Conservation (phyloP, 495 filamentous ascomycete species). For the Daldinia caldariorum region DNA sequence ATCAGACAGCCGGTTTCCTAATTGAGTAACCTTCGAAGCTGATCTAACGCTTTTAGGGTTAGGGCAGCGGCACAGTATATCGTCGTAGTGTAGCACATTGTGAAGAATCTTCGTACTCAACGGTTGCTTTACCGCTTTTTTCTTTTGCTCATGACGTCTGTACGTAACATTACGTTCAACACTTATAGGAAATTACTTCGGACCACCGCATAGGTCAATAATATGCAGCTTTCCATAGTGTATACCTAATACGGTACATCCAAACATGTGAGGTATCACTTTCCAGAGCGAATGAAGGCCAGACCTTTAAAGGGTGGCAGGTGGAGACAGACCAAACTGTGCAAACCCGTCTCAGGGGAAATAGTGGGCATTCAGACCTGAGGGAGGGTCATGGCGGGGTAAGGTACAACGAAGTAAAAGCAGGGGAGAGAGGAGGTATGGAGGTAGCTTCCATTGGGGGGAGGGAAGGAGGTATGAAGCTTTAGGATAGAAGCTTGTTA, state of each 20-base stretch:
- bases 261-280: not conserved
- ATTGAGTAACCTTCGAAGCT: constrained; percentile 11
- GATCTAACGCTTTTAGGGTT: constrained; percentile 11
- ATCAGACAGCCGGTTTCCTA: not conserved
- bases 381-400: constrained; percentile 35
- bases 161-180: not conserved
- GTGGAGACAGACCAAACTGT: constrained; percentile 28
- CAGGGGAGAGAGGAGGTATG: not conserved
- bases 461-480: constrained; percentile 15
- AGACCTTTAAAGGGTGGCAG: constrained; percentile 17
- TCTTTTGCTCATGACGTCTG: not conserved
- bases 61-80: not conserved
- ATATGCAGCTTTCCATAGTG: not conserved
- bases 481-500: constrained; percentile 20
- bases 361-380: constrained; percentile 31
- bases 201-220: not conserved
- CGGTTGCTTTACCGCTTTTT: constrained; percentile 26
- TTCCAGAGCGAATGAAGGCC: constrained; percentile 22
- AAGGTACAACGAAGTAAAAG: constrained; percentile 23
- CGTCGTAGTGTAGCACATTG: not conserved
- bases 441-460: not conserved
- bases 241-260: not conserved
- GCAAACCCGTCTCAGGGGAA: constrained; percentile 37
- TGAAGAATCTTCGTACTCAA: not conserved
- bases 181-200: not conserved